These are phyloP conservation scores for Aspergillus novofumigatus DNA, from an alignment of 2,329 filamentous ascomycete genomes.

Conservation along the genomic window DNA sequence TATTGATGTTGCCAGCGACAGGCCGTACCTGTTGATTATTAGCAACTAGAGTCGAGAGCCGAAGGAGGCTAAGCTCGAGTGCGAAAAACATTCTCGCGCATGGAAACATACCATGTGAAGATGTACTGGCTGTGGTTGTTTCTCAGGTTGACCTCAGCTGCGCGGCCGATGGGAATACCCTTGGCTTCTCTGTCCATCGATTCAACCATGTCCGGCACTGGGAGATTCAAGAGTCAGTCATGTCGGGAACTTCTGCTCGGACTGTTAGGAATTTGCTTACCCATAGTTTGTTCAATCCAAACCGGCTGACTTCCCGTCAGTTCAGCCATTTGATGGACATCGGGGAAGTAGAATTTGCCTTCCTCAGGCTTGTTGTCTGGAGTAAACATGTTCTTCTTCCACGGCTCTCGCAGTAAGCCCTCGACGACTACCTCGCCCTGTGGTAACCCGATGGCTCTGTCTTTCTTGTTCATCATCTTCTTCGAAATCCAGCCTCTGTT, in stretches of 20 bases:
- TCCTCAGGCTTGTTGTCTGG: constrained; percentile 80
- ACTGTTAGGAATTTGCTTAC: constrained; percentile 45
- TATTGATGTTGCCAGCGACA: constrained; percentile 77
- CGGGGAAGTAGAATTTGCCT: constrained; percentile 90
- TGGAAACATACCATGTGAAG: constrained; percentile 78
- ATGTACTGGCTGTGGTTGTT: constrained; percentile 99
- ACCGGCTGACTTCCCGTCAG: constrained; percentile 79
- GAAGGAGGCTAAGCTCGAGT: neutral
- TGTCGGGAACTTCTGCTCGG: neutral
- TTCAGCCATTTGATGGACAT: constrained; percentile 85
- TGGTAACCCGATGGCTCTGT: constrained; percentile 62
- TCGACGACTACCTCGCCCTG: constrained; percentile 70
- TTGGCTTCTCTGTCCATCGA: constrained; percentile 70
- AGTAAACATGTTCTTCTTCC: constrained; percentile 98
- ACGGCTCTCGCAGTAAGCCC: constrained; percentile 80
- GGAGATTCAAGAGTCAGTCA: constrained; percentile 14
- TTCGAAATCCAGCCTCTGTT: constrained; percentile 90
- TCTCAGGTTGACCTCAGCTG: constrained; percentile 84
- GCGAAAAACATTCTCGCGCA: neutral
- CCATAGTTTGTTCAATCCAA: constrained; percentile 95
- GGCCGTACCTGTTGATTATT: constrained; percentile 66
- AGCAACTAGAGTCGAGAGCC: constrained; percentile 12
- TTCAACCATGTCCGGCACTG: constrained; percentile 74
- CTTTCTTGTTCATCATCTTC: constrained; percentile 61
- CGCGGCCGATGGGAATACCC: constrained; percentile 83